These are phyloP conservation scores for Nidularia sp. DNA, from an alignment of 768 basidiomycete species.

Conservation along the genomic window DNA sequence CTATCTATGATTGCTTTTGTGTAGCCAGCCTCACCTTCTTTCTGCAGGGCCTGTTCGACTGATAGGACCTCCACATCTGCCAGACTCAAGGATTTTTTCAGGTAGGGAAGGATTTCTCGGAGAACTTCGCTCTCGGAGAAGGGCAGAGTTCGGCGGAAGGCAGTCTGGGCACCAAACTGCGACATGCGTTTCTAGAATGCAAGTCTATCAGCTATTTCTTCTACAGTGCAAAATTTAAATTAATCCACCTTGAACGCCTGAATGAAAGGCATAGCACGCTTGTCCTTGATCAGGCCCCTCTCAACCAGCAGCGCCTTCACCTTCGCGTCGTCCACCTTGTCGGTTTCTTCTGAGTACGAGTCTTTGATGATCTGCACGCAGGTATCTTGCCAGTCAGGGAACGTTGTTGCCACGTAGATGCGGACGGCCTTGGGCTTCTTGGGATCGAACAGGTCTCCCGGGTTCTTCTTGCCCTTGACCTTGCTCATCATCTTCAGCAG, in stretches of 20 bases:
- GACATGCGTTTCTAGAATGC: conserved; percentile 68
- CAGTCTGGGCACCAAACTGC: conserved; percentile 68
- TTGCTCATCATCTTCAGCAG: conserved; percentile 80
- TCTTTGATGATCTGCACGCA: conserved; percentile 76
- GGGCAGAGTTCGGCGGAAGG: conserved; percentile 77
- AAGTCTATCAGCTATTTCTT: too few relatives aligned
- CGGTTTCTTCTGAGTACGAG: conserved; percentile 50
- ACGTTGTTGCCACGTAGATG: conserved; percentile 86
- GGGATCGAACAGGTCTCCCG: conserved; percentile 66
- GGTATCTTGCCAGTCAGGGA: conserved; percentile 91
- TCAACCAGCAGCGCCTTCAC: conserved; percentile 64
- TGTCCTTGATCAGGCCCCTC: conserved; percentile 89
- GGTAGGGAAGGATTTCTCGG: conserved; percentile 67
- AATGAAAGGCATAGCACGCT: conserved; percentile 92
- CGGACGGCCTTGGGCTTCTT: conserved; percentile 80
- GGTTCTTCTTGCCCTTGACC: conserved; percentile 59
- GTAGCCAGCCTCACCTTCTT: conserved; percentile 52
- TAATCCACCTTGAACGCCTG: conserved; percentile 82
- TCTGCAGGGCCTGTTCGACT: conserved; percentile 62
- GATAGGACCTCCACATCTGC: conserved; percentile 67
- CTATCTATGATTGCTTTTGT: conserved; percentile 68
- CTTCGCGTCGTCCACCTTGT: conserved; percentile 79
- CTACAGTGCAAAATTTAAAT: too few relatives aligned
- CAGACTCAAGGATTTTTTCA: conserved; percentile 72
- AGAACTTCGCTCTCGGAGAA: conserved; percentile 83